Evolutionary conservation across 352 stramenopile genomes (phyloP), one percentile per base, ranked within the genome.

Genomic region (Albugo laibachii): DNA sequence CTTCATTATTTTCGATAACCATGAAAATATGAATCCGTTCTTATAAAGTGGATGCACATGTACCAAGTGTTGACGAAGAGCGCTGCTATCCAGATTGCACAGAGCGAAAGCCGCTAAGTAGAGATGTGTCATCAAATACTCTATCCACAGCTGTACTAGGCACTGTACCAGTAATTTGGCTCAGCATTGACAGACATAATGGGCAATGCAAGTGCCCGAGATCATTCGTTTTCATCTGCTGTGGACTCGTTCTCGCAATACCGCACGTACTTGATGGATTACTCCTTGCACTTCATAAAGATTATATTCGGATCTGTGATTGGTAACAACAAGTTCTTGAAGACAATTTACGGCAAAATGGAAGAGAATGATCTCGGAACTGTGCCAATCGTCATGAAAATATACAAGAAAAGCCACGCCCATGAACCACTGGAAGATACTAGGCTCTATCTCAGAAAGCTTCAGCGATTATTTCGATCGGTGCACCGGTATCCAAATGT

Each of bases 291-390:
- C 10, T 71, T 61, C 4, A 86, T 88, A 68, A 82, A 88, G 48
- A 80, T 92, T 56, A 77, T 92, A 60, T 92, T 86, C 43, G 69
- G 63, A 16, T 77, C 54, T 54, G 57, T 92, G 13, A 86, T 92
- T 36, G 79, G 76, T 13, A 73, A 89, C 49, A 75, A 80, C 38
- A 94, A 94, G 53, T 94, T 94, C 49, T 55, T 94, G 24, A 94
- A 94, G 59, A 79, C 74, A 14, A 80, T 92, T 50, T 78, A 75
- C 35, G 89, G 80, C 60, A 87, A 89, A 58, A 80, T 69, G 52
- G 76, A 88, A 45, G 72, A 92, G 48, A 78, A 80, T 6, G 66
- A 78, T 43, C 24, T 31, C 24, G 24, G 55, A 16, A 52, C 56
- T n/a, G 45, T 52, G 34, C 27, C 49, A 16, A 43, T 88, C n/a